Evolutionary conservation across 345 rosid genomes (phyloP).

Genomic region (Populus alba): DNA sequence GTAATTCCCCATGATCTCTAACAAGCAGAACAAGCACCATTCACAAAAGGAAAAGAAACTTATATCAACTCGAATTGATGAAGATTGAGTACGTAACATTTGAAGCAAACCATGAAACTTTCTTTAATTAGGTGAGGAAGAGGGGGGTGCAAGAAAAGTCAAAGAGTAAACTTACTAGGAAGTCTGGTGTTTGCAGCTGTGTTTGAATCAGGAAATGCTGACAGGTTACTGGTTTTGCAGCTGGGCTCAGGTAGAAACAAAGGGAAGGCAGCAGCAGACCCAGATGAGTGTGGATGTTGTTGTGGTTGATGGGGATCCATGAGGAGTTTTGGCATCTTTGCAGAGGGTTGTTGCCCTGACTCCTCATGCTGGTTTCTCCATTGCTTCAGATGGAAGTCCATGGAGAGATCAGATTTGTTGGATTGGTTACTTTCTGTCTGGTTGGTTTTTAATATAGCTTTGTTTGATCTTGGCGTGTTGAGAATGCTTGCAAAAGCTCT

Average conservation of each 20-base stretch:
- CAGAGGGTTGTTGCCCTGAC: slow-evolving; percentile 60
- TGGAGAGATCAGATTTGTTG: slow-evolving; percentile 24
- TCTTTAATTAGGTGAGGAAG: background rate
- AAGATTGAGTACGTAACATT: background rate
- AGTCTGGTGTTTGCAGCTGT: slow-evolving; percentile 34
- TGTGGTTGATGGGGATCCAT: slow-evolving; percentile 32
- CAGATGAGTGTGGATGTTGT: slow-evolving; percentile 31
- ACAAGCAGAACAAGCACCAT: background rate
- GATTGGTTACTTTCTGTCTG: slow-evolving; percentile 8
- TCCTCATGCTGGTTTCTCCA: slow-evolving; percentile 69
- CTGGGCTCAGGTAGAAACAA: slow-evolving; percentile 65
- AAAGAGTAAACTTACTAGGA: slow-evolving; percentile 41
- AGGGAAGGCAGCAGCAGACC: slow-evolving; percentile 62
- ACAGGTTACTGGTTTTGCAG: slow-evolving; percentile 47
- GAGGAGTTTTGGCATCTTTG: slow-evolving; percentile 71
- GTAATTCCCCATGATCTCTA: slow-evolving; percentile 66
- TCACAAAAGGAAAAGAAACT: background rate
- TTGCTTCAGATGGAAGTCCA: slow-evolving; percentile 95
- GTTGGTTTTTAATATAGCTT: slow-evolving; percentile 1
- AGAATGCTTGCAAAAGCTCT: slow-evolving; percentile 21
- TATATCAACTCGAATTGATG: background rate
- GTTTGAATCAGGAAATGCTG: slow-evolving; percentile 49
- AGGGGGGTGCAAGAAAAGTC: slow-evolving; percentile 2
- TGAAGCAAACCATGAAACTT: background rate
- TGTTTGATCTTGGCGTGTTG: slow-evolving; percentile 14